These are phyloP conservation scores for Sanghuangporus baumii DNA, from an alignment of 1,284 basidiomycete species.

Conservation along the genomic window DNA sequence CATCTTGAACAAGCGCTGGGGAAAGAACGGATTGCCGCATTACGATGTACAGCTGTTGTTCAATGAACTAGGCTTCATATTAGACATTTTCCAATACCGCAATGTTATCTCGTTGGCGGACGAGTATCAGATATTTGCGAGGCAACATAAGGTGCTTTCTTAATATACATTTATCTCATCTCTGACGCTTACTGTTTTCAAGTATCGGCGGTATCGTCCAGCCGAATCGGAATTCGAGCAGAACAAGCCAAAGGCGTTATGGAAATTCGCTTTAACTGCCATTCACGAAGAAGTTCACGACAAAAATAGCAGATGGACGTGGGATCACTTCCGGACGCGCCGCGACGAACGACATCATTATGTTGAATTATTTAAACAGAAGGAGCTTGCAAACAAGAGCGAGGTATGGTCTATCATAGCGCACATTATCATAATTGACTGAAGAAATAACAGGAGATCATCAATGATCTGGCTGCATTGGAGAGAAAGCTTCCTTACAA, in stretches of 20 bases:
- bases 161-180: not conserved
- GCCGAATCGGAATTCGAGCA: conserved; percentile 52
- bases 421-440: not conserved
- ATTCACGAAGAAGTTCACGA: conserved; percentile 88
- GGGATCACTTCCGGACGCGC: conserved; percentile 87
- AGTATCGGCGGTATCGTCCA: conserved; percentile 84
- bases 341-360: conserved; percentile 84
- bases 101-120: conserved; percentile 92
- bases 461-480: conserved; percentile 61
- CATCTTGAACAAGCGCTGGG: conserved; percentile 76
- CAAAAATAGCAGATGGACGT: conserved; percentile 82
- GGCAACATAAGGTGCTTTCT: conserved; percentile 72
- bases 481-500: conserved; percentile 89
- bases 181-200: conserved; percentile 17
- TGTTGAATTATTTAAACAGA: conserved; percentile 84
- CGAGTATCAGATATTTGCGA: conserved; percentile 95
- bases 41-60: conserved; percentile 90
- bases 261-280: conserved; percentile 79
- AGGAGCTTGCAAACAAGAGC: conserved; percentile 29
- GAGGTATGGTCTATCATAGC: not conserved
- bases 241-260: conserved; percentile 69
- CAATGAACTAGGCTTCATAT: conserved; percentile 88
- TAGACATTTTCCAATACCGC: conserved; percentile 95
- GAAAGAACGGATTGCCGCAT: conserved; percentile 64
- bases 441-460: conserved; percentile 10